phyloP scores from a whole-genome alignment of 2,329 filamentous ascomycete species.

The Colletotrichum navitas region DNA sequence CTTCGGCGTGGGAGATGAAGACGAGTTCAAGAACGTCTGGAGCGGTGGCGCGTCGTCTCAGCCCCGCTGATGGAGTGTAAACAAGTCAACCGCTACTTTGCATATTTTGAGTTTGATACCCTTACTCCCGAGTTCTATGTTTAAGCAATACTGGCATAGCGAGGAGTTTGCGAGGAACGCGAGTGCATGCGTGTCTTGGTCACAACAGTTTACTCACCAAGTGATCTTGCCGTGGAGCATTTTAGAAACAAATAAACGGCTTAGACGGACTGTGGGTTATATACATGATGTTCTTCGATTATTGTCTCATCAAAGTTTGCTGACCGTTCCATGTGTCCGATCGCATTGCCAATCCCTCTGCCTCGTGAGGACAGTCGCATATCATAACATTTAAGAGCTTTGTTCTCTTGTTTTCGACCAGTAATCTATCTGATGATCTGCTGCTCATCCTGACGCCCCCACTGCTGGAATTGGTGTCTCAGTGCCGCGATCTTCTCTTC shows the following conservation, averaged over 20 bases:
- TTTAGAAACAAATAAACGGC: not conserved
- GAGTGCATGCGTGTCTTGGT: constrained; percentile 9
- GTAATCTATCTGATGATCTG: constrained; percentile 1
- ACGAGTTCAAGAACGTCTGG: constrained; percentile 64
- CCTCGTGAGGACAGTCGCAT: not conserved
- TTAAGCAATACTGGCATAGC: constrained; percentile 46
- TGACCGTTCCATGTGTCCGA: not conserved
- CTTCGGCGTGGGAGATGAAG: constrained; percentile 50
- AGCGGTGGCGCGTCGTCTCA: constrained; percentile 38
- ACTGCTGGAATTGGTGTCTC: not conserved
- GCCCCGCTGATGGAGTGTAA: constrained; percentile 16
- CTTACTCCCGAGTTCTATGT: constrained; percentile 38
- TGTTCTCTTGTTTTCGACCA: not conserved
- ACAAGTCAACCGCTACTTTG: constrained; percentile 18
- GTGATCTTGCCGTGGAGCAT: not conserved
- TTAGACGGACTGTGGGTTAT: not conserved
- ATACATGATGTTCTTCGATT: not conserved
- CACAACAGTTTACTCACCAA: not conserved
- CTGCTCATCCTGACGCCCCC: not conserved
- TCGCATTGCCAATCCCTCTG: not conserved
- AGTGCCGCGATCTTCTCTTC: constrained; percentile 12
- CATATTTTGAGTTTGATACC: constrained; percentile 37
- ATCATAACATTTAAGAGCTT: not conserved
- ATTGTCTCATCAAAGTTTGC: not conserved
- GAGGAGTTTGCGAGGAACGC: constrained; percentile 45